Evolutionary conservation across 1,284 basidiomycete species (phyloP), one percentile per base, ranked within the genome.

Genomic region (Boletus holoroseus): DNA sequence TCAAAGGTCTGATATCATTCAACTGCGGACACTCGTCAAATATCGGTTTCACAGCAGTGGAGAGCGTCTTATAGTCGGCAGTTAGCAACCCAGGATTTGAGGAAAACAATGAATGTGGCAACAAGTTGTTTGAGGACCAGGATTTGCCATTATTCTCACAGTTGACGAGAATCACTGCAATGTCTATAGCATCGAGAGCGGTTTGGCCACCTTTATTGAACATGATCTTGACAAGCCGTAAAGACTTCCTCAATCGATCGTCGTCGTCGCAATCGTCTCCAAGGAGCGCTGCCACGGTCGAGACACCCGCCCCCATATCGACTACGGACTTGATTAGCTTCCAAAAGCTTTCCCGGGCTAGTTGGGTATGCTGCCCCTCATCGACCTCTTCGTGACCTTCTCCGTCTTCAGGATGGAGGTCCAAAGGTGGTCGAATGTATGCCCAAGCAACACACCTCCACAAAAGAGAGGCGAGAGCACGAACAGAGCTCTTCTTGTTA

Each of bases 371-470:
- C 27, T 58, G 53, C 9, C 68, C 57, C 28, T 58, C 64, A 1
- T 61, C 58, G 7, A 67, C 68, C 15, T 70, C 69, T 28, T 69
- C 70, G 4, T 64, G 64, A 30, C 68, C 71, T 8, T 70, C 72
- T 12, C 71, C 69, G 20, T 63, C 61, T 35, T 74, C 73, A 9
- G 58, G 53, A 44, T 56, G 58, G 5, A 34, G 44, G 5, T 68
- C 69, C 41, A 74, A 59, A 15, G 72, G 68, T 1, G 79, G 77
- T 46, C 77, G 79, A 64, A 84, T 74, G 60, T 80, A 86, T 13
- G 73, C 76, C 85, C 86, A 85, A 7, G 73, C 69, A 49, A 85
- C 58, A 47, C 74, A 68, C 5, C 85, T 76, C 85, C 85, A 89
- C 9, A 79, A 69, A 3, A 83, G 60, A 49, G 77, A 78, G 1